Evolutionary conservation across 306 rosid genomes (phyloP).

Genomic region (Dalbergia cultrata): DNA sequence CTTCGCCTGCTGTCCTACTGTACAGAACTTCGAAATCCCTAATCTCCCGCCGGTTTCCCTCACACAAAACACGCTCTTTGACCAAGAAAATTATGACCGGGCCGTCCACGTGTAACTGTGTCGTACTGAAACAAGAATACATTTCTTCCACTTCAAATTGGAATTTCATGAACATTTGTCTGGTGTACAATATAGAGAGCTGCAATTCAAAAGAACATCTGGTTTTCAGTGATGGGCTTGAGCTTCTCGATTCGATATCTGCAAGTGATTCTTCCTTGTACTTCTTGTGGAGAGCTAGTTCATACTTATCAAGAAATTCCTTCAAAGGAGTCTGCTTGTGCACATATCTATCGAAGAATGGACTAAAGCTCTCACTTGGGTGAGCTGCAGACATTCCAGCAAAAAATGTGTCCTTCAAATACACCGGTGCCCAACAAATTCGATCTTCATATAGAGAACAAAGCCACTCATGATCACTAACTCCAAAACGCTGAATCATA

Average conservation of each 20-base stretch:
- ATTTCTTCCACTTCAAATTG: conserved; percentile 94
- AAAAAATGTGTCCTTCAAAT: conserved; percentile 76
- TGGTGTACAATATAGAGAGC: conserved; percentile 81
- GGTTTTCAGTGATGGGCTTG: conserved; percentile 79
- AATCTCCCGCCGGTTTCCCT: conserved; percentile 79
- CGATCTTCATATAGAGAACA: conserved; percentile 82
- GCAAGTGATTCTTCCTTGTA: conserved; percentile 83
- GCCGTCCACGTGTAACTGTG: conserved; percentile 82
- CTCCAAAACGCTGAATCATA: conserved; percentile 82
- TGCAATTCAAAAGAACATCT: conserved; percentile 91
- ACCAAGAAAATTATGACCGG: conserved; percentile 84
- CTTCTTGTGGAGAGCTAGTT: conserved; percentile 87
- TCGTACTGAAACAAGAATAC: conserved; percentile 92
- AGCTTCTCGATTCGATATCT: conserved; percentile 84
- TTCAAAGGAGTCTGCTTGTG: conserved; percentile 94
- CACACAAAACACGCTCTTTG: conserved; percentile 81
- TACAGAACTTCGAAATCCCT: conserved; percentile 90
- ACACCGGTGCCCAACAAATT: conserved; percentile 84
- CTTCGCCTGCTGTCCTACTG: conserved; percentile 83
- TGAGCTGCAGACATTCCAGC: conserved; percentile 79
- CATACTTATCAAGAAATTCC: conserved; percentile 96
- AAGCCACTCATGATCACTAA: conserved; percentile 91
- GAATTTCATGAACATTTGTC: conserved; percentile 78
- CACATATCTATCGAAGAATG: conserved; percentile 83
- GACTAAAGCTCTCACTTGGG: conserved; percentile 70